Conservation (phyloP, 345 rosid species). For the Murraya koenigii region DNA sequence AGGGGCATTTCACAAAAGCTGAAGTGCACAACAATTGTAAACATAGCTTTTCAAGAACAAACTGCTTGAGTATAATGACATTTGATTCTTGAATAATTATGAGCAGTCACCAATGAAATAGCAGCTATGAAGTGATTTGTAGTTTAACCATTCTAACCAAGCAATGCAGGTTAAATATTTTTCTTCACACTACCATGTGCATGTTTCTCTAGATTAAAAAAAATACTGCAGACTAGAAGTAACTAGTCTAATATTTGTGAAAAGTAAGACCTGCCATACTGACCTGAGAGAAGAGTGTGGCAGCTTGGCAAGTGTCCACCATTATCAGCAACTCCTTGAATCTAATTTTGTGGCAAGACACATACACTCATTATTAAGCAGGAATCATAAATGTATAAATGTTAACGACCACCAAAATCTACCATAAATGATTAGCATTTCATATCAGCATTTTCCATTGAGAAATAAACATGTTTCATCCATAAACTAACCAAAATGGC, state of each 20-base stretch:
- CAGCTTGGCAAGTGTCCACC: constrained; percentile 99
- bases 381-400: constrained; percentile 1
- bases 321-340: constrained; percentile 96
- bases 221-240: neutral
- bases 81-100: neutral
- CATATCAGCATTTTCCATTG: neutral
- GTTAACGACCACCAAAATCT: neutral
- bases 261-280: constrained; percentile 8
- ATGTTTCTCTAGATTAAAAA: neutral
- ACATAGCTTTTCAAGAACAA: neutral
- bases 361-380: neutral
- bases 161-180: neutral
- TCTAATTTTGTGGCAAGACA: constrained; percentile 37
- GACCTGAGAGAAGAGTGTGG: constrained; percentile 96
- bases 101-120: neutral
- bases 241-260: neutral
- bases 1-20: neutral
- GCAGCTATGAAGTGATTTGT: neutral
- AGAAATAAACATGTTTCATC: neutral
- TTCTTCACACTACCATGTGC: neutral
- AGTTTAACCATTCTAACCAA: neutral
- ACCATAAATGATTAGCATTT: neutral
- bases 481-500: neutral
- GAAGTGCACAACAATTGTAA: neutral
- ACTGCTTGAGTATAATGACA: neutral